phyloP scores from a whole-genome alignment of 192 early-diverging fungal genomes.

The Geranomyces michiganensis region DNA sequence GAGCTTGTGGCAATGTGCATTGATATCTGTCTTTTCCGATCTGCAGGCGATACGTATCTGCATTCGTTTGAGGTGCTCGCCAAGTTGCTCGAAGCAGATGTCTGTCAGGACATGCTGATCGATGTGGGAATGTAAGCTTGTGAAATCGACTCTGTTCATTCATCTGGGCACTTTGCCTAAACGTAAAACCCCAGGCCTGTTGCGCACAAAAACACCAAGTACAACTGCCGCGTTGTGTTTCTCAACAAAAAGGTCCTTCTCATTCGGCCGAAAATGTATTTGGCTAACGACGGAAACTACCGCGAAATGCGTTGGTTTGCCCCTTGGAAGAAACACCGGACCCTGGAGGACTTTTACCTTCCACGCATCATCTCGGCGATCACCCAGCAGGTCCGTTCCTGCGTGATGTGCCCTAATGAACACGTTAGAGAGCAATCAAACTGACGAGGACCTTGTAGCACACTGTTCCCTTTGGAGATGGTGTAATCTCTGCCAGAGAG shows the following conservation, averaged over 20 bases:
- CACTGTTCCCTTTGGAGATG: slow-evolving; percentile 90
- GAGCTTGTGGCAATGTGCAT: not conserved
- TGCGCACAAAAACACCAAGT: slow-evolving; percentile 85
- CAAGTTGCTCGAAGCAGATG: slow-evolving; percentile 66
- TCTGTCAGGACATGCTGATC: slow-evolving; percentile 76
- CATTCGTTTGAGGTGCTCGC: slow-evolving; percentile 95
- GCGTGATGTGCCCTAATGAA: not conserved
- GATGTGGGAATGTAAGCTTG: slow-evolving; percentile 92
- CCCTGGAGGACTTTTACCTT: slow-evolving; percentile 77
- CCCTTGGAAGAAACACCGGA: slow-evolving; percentile 70
- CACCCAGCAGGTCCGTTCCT: slow-evolving; percentile 66
- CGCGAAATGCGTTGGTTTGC: slow-evolving; percentile 95
- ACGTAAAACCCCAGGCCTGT: slow-evolving; percentile 68
- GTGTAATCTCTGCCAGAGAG: slow-evolving; percentile 80
- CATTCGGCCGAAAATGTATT: slow-evolving; percentile 93
- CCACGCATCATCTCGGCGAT: slow-evolving; percentile 80
- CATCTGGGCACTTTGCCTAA: too few species aligned
- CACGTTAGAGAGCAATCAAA: not conserved
- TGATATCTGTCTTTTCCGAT: not conserved
- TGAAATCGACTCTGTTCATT: too few species aligned
- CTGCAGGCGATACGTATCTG: slow-evolving; percentile 81
- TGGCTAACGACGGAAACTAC: slow-evolving; percentile 99
- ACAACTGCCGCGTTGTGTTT: slow-evolving; percentile 96
- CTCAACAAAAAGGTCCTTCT: slow-evolving; percentile 80
- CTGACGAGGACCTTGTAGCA: slow-evolving; percentile 31